phyloP scores from a whole-genome alignment of 345 rosid species.

The Euclidium syriacum region DNA sequence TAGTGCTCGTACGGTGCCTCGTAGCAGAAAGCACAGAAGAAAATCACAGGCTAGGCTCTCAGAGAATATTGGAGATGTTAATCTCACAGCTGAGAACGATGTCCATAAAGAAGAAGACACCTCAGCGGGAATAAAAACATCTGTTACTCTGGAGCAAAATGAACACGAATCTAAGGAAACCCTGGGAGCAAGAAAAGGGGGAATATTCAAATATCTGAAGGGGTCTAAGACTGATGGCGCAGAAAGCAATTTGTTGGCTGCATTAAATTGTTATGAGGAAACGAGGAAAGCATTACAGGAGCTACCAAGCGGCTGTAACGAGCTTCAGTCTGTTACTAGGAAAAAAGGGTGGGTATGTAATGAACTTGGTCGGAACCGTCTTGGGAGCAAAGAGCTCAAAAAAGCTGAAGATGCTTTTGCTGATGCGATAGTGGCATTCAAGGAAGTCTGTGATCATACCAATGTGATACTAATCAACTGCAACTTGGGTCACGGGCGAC shows the following conservation, averaged over 20 bases:
- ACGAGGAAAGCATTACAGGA: slow-evolving; percentile 64
- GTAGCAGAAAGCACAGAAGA: slow-evolving; percentile 58
- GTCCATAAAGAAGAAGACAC: slow-evolving; percentile 24
- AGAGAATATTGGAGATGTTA: slow-evolving; percentile 34
- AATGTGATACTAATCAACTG: slow-evolving; percentile 73
- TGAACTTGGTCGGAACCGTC: slow-evolving; percentile 81
- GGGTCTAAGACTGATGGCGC: slow-evolving; percentile 45
- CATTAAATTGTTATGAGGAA: slow-evolving; percentile 70
- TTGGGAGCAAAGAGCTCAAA: slow-evolving; percentile 56
- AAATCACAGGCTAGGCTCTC: slow-evolving; percentile 32
- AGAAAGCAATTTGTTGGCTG: slow-evolving; percentile 58
- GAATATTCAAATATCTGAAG: slow-evolving; percentile 72
- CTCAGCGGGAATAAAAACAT: slow-evolving; percentile 15
- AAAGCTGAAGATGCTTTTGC: slow-evolving; percentile 79
- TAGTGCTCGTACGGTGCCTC: slow-evolving; percentile 29
- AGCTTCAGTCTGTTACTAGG: slow-evolving; percentile 53
- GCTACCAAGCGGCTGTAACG: slow-evolving; percentile 45
- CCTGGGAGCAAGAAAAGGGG: slow-evolving; percentile 47
- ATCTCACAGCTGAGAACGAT: slow-evolving; percentile 26
- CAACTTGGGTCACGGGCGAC: slow-evolving; percentile 89
- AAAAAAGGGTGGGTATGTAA: slow-evolving; percentile 94
- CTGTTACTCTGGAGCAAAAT: slow-evolving; percentile 23
- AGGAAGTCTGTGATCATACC: slow-evolving; percentile 68
- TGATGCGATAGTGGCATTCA: slow-evolving; percentile 73
- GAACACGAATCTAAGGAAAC: slow-evolving; percentile 31